phyloP scores from a whole-genome alignment of 768 basidiomycete genomes.

The Termitomyces sp. region DNA sequence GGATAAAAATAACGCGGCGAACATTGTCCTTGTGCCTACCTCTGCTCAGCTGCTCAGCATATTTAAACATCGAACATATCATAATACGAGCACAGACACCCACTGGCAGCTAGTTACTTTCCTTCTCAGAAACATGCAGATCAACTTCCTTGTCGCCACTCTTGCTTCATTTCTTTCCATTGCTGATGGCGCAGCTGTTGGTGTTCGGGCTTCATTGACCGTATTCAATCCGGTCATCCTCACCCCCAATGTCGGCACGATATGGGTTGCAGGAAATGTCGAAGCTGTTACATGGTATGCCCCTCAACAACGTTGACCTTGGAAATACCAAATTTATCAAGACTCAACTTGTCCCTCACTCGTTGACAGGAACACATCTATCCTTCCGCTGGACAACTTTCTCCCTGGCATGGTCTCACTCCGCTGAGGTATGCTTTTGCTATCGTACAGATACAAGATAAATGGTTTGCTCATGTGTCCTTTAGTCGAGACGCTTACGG shows the following conservation, averaged over 20 bases:
- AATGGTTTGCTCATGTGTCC: not conserved
- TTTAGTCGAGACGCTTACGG: not conserved
- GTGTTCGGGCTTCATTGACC: constrained; percentile 19
- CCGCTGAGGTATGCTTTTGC: constrained; percentile 23
- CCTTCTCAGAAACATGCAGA: constrained; percentile 1
- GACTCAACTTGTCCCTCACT: not conserved
- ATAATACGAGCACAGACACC: not conserved
- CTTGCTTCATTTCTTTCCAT: constrained; percentile 20
- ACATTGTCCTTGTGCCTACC: too few relatives aligned
- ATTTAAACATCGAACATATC: not conserved
- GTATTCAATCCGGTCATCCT: constrained; percentile 27
- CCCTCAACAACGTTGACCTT: not conserved
- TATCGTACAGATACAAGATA: not conserved
- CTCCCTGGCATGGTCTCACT: constrained; percentile 31
- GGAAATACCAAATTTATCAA: too few relatives aligned
- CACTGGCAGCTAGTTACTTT: not conserved
- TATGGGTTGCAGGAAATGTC: constrained; percentile 22
- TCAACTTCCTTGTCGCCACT: constrained; percentile 16
- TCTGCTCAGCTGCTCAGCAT: not conserved
- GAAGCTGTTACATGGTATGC: constrained; percentile 27
- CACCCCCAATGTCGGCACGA: constrained; percentile 19
- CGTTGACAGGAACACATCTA: constrained; percentile 32
- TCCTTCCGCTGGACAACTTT: constrained; percentile 33
- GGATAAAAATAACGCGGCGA: too few relatives aligned
- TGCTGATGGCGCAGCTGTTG: constrained; percentile 12